Evolutionary conservation across 73 alveolate genomes (phyloP).

Genomic region (Blepharisma stoltei): DNA sequence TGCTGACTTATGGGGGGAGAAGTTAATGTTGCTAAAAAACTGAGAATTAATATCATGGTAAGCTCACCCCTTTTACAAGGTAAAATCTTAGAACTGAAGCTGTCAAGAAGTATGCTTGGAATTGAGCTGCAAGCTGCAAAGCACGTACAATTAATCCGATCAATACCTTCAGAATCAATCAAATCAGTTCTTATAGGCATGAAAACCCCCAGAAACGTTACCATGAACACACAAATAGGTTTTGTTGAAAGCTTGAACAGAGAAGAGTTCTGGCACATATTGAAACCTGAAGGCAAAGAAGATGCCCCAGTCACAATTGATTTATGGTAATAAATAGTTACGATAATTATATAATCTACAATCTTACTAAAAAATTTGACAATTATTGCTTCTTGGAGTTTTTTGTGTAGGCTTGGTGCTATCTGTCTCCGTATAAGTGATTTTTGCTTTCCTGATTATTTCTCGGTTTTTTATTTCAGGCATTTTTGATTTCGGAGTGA

Average conservation of each 20-base stretch:
- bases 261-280: constrained; percentile 63
- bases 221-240: constrained; percentile 64
- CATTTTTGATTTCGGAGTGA: no score
- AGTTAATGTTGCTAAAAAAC: constrained; percentile 52
- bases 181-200: constrained; percentile 68
- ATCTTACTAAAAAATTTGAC: no score
- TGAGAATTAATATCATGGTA: constrained; percentile 63
- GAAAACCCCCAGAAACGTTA: constrained; percentile 70
- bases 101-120: constrained; percentile 52
- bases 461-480: no score
- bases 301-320: constrained; percentile 3
- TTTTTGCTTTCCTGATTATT: no score
- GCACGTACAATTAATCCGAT: constrained; percentile 75
- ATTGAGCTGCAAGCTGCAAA: constrained; percentile 65
- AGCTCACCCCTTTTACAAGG: constrained; percentile 84
- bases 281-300: constrained; percentile 49
- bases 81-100: constrained; percentile 43
- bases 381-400: no score
- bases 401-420: no score
- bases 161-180: constrained; percentile 68
- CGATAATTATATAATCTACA: no score
- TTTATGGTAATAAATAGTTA: constrained; percentile 18
- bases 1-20: no score
- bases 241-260: constrained; percentile 52
- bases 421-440: no score